phyloP scores from a whole-genome alignment of 345 rosid species.

The Boechera stricta region DNA sequence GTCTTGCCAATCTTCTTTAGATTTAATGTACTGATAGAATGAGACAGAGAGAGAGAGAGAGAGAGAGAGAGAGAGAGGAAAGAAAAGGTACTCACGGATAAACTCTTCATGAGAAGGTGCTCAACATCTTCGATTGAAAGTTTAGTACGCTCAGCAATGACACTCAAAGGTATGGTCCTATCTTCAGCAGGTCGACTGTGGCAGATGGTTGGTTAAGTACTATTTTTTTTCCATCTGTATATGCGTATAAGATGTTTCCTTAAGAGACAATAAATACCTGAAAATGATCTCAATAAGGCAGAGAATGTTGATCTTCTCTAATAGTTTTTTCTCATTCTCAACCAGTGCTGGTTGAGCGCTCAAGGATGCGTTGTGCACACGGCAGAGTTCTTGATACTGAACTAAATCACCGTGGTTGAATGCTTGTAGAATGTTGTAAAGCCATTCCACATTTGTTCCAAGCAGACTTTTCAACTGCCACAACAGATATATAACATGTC shows the following conservation, averaged over 20 bases:
- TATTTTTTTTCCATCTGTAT: background rate
- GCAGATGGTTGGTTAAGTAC: constrained; percentile 20
- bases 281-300: constrained; percentile 98
- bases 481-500: constrained; percentile 23
- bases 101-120: constrained; percentile 95
- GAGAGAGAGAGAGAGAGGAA: constrained; percentile 18
- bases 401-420: constrained; percentile 86
- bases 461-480: constrained; percentile 82
- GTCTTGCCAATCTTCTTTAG: constrained; percentile 9
- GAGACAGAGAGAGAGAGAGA: constrained; percentile 20
- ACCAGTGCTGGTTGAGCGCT: constrained; percentile 94
- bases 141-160: constrained; percentile 87
- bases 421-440: constrained; percentile 90
- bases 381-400: constrained; percentile 83
- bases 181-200: constrained; percentile 94
- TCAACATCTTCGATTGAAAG: constrained; percentile 88
- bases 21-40: constrained; percentile 4
- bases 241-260: background rate
- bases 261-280: constrained; percentile 56
- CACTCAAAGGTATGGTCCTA: constrained; percentile 79
- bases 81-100: constrained; percentile 68
- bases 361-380: constrained; percentile 75
- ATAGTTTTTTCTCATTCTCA: constrained; percentile 83
- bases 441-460: constrained; percentile 93
- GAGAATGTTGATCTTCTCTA: constrained; percentile 95